These are phyloP conservation scores for Dorcoceras hygrometricum DNA, from an alignment of 257 asterid species.

Conservation along the genomic window DNA sequence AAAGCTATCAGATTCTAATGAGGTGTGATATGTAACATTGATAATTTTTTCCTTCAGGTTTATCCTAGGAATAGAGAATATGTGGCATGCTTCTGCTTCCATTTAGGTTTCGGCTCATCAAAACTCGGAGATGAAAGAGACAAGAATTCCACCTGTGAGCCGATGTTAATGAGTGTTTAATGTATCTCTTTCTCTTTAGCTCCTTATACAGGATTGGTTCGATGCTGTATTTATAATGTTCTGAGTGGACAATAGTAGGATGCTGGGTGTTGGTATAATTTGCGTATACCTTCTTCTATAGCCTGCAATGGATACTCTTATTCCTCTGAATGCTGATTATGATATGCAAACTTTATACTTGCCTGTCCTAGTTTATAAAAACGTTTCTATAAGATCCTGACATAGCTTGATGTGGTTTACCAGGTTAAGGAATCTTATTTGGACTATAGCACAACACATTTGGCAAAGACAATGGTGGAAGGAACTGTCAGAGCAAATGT, in stretches of 20 bases:
- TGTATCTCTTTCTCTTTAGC: conserved; percentile 22
- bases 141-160: neutral
- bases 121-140: neutral
- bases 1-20: conserved; percentile 35
- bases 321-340: neutral
- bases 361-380: neutral
- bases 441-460: conserved; percentile 39
- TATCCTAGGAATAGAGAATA: neutral
- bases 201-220: neutral
- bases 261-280: neutral
- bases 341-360: neutral
- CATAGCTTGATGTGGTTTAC: conserved; percentile 17
- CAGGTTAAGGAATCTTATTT: conserved; percentile 43
- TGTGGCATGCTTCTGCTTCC: neutral
- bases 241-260: neutral
- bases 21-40: conserved; percentile 40
- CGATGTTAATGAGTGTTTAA: conserved; percentile 16
- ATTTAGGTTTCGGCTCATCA: conserved; percentile 1
- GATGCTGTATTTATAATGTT: conserved; percentile 8
- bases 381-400: conserved; percentile 17
- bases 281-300: neutral
- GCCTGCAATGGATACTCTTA: neutral
- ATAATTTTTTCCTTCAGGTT: neutral
- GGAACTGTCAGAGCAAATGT: conserved; percentile 41
- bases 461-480: conserved; percentile 23